phyloP scores from a whole-genome alignment of 768 basidiomycete genomes.

The Fistulinella prunicolor region DNA sequence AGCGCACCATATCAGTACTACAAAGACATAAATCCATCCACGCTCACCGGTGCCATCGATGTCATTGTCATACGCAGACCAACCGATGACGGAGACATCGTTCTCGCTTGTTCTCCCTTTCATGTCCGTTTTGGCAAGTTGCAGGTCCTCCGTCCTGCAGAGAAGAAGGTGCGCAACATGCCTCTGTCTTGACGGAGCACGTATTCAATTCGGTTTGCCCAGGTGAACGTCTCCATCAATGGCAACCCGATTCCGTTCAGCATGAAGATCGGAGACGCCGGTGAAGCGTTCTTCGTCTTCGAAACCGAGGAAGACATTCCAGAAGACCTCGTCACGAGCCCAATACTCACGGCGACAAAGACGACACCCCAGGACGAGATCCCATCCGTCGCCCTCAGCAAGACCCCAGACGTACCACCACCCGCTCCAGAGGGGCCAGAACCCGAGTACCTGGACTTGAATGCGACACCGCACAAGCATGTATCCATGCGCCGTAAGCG shows the following conservation, averaged over 20 bases:
- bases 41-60: constrained; percentile 97
- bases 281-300: constrained; percentile 98
- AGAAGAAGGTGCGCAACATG: constrained; percentile 70
- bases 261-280: constrained; percentile 99
- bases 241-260: constrained; percentile 82
- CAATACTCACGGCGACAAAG: constrained; percentile 68
- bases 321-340: constrained; percentile 89
- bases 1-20: constrained; percentile 89
- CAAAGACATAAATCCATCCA: constrained; percentile 93
- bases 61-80: constrained; percentile 90
- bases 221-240: constrained; percentile 91
- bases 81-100: constrained; percentile 56
- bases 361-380: constrained; percentile 29
- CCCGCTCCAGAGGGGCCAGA: constrained; percentile 38
- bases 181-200: neutral
- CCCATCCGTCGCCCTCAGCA: constrained; percentile 18
- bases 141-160: constrained; percentile 88
- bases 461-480: constrained; percentile 40
- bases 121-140: constrained; percentile 98
- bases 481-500: constrained; percentile 19
- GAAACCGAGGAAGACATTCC: constrained; percentile 96
- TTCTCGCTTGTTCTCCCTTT: constrained; percentile 90
- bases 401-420: constrained; percentile 10
- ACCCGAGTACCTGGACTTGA: constrained; percentile 84
- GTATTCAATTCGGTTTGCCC: neutral